A percentile compares a stretch with the other conserved stretches of the same genome.
These are phyloP conservation scores for Furcasterigmium sp. DNA, from an alignment of 2,329 filamentous ascomycete species.

Conservation along the genomic window DNA sequence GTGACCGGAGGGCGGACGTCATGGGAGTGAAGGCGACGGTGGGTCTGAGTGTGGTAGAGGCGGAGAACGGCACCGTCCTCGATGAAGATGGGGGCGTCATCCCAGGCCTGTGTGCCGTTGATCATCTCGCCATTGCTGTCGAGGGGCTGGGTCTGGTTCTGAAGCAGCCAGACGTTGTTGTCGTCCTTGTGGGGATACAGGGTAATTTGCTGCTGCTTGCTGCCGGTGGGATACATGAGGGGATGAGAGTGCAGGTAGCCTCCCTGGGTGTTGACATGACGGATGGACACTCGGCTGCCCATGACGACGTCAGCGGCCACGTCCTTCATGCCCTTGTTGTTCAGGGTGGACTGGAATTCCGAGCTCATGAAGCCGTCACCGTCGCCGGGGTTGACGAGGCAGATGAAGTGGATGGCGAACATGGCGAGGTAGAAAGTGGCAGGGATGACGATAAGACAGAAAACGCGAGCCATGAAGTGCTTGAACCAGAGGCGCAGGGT, in stretches of 20 bases:
- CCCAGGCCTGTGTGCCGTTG: conserved; percentile 80
- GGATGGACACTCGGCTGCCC: conserved; percentile 78
- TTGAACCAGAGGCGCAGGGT: conserved; percentile 84
- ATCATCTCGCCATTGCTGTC: conserved; percentile 70
- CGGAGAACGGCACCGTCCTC: conserved; percentile 75
- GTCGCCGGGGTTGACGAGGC: conserved; percentile 89
- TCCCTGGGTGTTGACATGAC: conserved; percentile 95
- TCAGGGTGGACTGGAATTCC: conserved; percentile 95
- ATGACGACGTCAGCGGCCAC: conserved; percentile 88
- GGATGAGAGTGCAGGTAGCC: conserved; percentile 95
- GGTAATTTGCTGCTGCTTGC: conserved; percentile 98
- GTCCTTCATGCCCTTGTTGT: conserved; percentile 94
- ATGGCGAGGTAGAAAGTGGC: conserved; percentile 89
- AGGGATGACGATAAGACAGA: conserved; percentile 89
- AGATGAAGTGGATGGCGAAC: conserved; percentile 95
- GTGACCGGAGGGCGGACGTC: conserved; percentile 83
- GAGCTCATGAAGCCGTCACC: conserved; percentile 99
- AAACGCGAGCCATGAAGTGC: conserved; percentile 84
- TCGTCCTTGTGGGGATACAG: conserved; percentile 98
- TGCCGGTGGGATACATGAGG: conserved; percentile 96
- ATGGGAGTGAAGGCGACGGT: conserved; percentile 91
- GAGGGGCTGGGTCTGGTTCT: conserved; percentile 93
- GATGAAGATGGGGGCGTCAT: conserved; percentile 65
- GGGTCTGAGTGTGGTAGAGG: conserved; percentile 77
- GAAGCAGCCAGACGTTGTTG: conserved; percentile 90